Evolutionary conservation across 1,139 yeast species (phyloP), one percentile per base, ranked within the genome.

Genomic region (Lodderomyces beijingensis): DNA sequence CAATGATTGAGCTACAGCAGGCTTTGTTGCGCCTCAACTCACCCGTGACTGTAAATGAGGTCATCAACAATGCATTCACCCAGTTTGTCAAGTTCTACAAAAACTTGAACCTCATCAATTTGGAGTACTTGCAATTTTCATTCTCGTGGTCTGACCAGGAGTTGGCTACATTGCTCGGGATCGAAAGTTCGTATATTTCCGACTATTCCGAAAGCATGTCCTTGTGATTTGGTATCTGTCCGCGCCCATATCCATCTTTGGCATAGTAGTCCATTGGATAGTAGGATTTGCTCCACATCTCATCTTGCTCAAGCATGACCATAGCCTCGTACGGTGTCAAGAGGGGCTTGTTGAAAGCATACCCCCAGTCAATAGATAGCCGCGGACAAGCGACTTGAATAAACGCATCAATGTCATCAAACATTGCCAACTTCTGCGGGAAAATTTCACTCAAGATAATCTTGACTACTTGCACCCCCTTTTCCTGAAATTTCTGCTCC

Each of bases 351-450:
- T 80, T 78, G 52, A 91, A 91, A 0, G 98, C 98, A 54, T 93
- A 91, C 1, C 99, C 99, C 99, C 99, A 91, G 55, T 91, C 99
- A 28, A 91, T 91, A 2, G 96, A 86, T 33, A 91, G 65, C 46
- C 99, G 67, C 0, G 99, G 99, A 54, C 99, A 91, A 0, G 98
- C 99, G 3, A 91, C 96, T 57, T 91, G 99, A 13, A 91, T 84
- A 70, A 94, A 91, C 4, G 89, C 95, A 58, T 91, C 98, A 14
- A 91, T 77, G 49, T 87, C 94, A 47, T 86, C 89, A 60, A 91
- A 91, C 80, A 84, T 83, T n/a, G 96, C 83, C 25, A 91, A 63
- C 49, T 91, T 91, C 35, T 79, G 85, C 0, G 99, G 99, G 57
- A 91, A 88, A 9, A 91, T 87, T 54, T 91, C 99, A 40, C 95